Conservation (phyloP, 306 rosid species). For the Argentina anserina region DNA sequence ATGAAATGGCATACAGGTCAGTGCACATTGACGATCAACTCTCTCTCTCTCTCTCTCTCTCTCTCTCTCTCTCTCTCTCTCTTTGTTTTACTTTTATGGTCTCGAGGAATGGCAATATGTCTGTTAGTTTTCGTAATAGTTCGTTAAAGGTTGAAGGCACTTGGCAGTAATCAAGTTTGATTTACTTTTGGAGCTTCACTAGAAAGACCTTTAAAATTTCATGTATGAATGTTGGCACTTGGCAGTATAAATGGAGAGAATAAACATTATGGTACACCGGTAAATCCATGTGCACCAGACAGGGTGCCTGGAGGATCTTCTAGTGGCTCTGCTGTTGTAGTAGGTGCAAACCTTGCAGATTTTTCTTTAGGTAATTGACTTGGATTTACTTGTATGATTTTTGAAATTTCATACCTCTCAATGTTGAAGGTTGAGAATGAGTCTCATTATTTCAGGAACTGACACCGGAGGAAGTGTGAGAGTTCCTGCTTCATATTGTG, state of each 20-base stretch:
- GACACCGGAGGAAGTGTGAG: constrained; percentile 96
- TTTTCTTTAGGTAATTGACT: constrained; percentile 61
- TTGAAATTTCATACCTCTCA: constrained; percentile 8
- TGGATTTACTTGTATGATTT: constrained; percentile 19
- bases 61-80: background rate
- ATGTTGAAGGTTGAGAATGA: constrained; percentile 5
- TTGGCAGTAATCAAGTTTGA: no score
- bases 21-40: background rate
- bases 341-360: constrained; percentile 81
- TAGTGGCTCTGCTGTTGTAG: constrained; percentile 65
- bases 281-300: constrained; percentile 41
- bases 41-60: background rate
- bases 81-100: background rate
- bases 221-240: background rate
- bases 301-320: constrained; percentile 63
- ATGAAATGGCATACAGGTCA: constrained; percentile 94
- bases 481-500: constrained; percentile 87
- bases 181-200: constrained; percentile 6
- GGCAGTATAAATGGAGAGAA: constrained; percentile 55
- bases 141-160: background rate
- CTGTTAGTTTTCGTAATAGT: background rate
- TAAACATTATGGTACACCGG: constrained; percentile 52
- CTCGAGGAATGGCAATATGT: background rate
- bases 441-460: constrained; percentile 51
- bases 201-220: constrained; percentile 7